Base-by-base conservation (phyloP, 164 flowering plant genomes). In the Warburgia ugandensis region DNA sequence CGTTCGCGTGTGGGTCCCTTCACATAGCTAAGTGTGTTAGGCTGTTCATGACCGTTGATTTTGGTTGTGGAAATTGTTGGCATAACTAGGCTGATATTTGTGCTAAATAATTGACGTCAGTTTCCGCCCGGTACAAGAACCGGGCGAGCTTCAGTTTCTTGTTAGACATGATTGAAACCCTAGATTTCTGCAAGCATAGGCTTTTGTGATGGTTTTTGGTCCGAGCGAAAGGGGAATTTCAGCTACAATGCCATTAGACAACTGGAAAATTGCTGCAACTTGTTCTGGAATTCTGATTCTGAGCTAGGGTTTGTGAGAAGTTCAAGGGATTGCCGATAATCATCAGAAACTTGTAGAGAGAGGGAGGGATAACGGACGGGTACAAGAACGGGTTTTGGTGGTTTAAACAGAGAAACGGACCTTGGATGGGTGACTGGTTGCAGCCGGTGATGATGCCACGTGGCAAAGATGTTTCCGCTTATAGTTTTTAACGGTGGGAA, bases 111-210 rank as follows among this genome's bases (percentile, higher is more conserved):
- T n/a, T n/a, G n/a, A n/a, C n/a, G n/a, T 61, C 80, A 59, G 67
- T 77, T 84, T 10, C 81, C 81, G 2, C 71, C 61, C 2, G 74
- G 79, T 26, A 74, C 74, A 13, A 75, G 76, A 16, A 69, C 63
- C 7, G 70, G 48, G 39, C 83, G 71, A 3, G 58, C 42, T 26
- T 67, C 72, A 3, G 67, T 27, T 44, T 39, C 67, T 29, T 36
- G 60, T 77, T n/a, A 29, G 81, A 65, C 84, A 80, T 78, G 55
- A 48, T 32, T 1, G 17, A 39, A 14, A 41, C 7, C 50, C 30
- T 27, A n/a, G 13, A 61, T 37, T 50, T 38, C 43, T 19, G 25
- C 43, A 57, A 52, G 13, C 5, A 11, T 14, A 16, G 11, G 35
- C 13, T 22, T 35, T 27, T 27, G 35, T 11, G 31, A 22, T 31